These are phyloP conservation scores for Trypanosoma congolense DNA, from an alignment of 208 protist species.

Conservation along the genomic window DNA sequence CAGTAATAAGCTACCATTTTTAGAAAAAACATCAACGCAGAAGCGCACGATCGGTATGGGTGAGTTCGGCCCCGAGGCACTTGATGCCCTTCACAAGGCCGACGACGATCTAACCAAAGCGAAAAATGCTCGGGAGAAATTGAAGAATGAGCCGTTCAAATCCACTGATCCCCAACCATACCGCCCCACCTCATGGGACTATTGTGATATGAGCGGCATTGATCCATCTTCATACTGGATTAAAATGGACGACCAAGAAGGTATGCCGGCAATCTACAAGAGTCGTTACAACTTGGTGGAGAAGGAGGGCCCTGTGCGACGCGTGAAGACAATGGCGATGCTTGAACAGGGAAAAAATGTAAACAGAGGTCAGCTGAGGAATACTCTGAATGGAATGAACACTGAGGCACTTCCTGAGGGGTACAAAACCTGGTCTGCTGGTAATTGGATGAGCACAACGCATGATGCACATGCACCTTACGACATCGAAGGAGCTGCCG, in stretches of 20 bases:
- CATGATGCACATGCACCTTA: slow-evolving; percentile 75
- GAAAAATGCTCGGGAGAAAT: slow-evolving; percentile 25
- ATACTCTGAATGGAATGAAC: slow-evolving; percentile 40
- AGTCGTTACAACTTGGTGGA: slow-evolving; percentile 87
- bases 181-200: slow-evolving; percentile 81
- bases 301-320: slow-evolving; percentile 63
- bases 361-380: slow-evolving; percentile 40
- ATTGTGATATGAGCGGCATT: slow-evolving; percentile 78
- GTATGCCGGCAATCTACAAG: slow-evolving; percentile 60
- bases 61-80: slow-evolving; percentile 57
- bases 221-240: slow-evolving; percentile 71
- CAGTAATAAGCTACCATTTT: slow-evolving; percentile 52
- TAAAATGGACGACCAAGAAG: slow-evolving; percentile 25
- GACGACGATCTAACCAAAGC: slow-evolving; percentile 38
- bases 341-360: slow-evolving; percentile 49
- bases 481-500: slow-evolving; percentile 47
- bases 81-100: slow-evolving; percentile 45
- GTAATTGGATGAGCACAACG: slow-evolving; percentile 81
- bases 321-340: slow-evolving; percentile 42
- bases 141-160: slow-evolving; percentile 52
- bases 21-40: slow-evolving; percentile 55
- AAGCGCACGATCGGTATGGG: slow-evolving; percentile 54
- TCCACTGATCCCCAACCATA: slow-evolving; percentile 47
- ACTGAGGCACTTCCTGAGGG: slow-evolving; percentile 45
- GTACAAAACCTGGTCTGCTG: slow-evolving; percentile 64